These are phyloP conservation scores for Nakazawaea populi DNA, from an alignment of 805 yeast genomes.

Conservation along the genomic window DNA sequence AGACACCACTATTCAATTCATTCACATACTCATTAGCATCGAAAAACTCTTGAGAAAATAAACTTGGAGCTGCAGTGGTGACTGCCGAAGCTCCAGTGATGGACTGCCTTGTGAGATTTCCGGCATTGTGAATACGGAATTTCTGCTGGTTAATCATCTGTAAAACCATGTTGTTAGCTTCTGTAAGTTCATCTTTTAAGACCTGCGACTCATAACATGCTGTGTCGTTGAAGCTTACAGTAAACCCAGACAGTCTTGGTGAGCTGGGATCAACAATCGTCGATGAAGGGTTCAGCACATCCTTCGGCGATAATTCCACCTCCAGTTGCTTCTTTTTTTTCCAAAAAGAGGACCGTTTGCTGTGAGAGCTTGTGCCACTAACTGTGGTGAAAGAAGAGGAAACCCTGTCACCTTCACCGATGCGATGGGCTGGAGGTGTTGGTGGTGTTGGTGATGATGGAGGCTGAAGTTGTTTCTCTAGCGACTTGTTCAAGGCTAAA, in stretches of 20 bases:
- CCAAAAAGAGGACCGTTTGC: constrained; percentile 4
- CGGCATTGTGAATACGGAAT: constrained; percentile 2
- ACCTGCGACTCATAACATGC: not conserved
- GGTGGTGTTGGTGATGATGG: not conserved
- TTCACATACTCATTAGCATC: constrained; percentile 69
- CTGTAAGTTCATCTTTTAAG: constrained; percentile 2
- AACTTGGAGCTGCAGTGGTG: constrained; percentile 22
- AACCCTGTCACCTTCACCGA: not conserved
- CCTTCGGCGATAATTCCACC: not conserved
- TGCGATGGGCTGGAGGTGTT: not conserved
- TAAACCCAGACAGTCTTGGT: not conserved
- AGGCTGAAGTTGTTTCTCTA: not conserved
- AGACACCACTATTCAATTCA: constrained; percentile 44
- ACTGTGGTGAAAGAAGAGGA: constrained; percentile 16
- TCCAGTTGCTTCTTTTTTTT: not conserved
- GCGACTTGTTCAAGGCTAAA: not conserved
- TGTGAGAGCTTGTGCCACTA: not conserved
- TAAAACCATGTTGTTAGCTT: constrained; percentile 5
- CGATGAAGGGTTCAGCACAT: not conserved
- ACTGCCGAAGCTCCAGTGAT: not conserved
- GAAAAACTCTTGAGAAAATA: constrained; percentile 47
- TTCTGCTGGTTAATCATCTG: constrained; percentile 10
- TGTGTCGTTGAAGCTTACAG: not conserved
- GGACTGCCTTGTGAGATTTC: not conserved
- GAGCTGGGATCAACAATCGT: not conserved